These are phyloP conservation scores for Carex parvula DNA, from an alignment of 176 grass and related monocot genomes.

Conservation along the genomic window DNA sequence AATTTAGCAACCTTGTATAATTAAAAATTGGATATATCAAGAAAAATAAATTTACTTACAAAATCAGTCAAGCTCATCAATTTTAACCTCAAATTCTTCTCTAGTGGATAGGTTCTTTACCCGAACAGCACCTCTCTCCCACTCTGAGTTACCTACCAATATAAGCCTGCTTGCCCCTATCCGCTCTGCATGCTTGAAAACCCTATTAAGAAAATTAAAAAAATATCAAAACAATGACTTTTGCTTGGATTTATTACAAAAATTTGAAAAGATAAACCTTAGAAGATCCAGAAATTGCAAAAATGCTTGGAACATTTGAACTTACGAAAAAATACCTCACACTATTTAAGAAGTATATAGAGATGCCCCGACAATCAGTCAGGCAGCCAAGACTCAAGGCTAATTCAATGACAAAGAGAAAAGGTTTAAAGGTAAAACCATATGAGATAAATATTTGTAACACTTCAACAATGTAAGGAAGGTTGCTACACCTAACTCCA, in stretches of 20 bases:
- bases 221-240: not conserved
- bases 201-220: conserved; percentile 38
- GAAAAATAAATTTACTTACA: not conserved
- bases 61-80: conserved; percentile 53
- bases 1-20: not conserved
- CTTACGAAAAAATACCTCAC: not conserved
- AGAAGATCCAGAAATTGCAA: not conserved
- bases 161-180: conserved; percentile 80
- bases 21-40: not conserved
- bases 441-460: not conserved
- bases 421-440: not conserved
- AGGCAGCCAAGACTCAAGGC: not conserved
- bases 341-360: not conserved
- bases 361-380: not conserved
- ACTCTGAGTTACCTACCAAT: conserved; percentile 88
- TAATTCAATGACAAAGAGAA: not conserved
- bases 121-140: conserved; percentile 74
- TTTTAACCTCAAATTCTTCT: conserved; percentile 85
- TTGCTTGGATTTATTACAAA: not conserved
- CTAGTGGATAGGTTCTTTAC: conserved; percentile 82
- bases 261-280: not conserved
- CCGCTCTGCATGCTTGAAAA: conserved; percentile 89
- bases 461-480: not conserved
- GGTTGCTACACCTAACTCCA: not conserved
- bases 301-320: not conserved